Conservation (phyloP, 2,329 filamentous ascomycete species). For the Cladosporium cucumerinum region DNA sequence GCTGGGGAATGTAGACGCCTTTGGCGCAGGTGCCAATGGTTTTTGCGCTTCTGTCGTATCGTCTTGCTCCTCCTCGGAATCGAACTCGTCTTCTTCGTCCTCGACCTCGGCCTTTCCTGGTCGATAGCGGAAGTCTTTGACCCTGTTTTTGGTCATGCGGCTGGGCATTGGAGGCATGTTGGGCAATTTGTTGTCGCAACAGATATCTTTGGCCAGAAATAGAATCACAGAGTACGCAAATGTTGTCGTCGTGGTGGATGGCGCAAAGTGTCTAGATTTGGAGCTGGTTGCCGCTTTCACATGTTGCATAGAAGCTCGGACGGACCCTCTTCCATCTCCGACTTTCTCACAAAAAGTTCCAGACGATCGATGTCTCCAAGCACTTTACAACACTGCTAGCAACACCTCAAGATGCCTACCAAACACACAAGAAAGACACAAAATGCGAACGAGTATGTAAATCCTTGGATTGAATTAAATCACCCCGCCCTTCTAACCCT, state of each 20-base stretch:
- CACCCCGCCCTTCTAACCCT: conserved; percentile 33
- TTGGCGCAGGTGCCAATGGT: conserved; percentile 33
- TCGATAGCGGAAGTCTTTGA: conserved; percentile 75
- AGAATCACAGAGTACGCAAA: background rate
- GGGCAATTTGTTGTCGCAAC: conserved; percentile 1
- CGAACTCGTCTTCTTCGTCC: conserved; percentile 40
- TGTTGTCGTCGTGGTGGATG: background rate
- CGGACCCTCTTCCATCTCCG: background rate
- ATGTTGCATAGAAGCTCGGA: background rate
- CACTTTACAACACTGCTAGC: background rate
- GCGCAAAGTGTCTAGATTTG: background rate
- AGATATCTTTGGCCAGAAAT: background rate
- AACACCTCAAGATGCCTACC: conserved; percentile 24
- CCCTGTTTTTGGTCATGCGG: conserved; percentile 89
- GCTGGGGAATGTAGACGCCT: conserved; percentile 48
- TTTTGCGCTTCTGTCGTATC: conserved; percentile 41
- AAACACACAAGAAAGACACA: conserved; percentile 38
- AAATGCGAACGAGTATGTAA: conserved; percentile 44
- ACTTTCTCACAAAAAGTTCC: conserved; percentile 15
- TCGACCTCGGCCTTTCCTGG: conserved; percentile 71
- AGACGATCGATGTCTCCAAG: background rate
- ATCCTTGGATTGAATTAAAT: conserved; percentile 33
- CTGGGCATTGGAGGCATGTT: conserved; percentile 62
- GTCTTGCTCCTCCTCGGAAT: conserved; percentile 50
- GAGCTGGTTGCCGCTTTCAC: conserved; percentile 2